phyloP scores from a whole-genome alignment of 345 rosid genomes.

The Erysimum cheiranthoides region DNA sequence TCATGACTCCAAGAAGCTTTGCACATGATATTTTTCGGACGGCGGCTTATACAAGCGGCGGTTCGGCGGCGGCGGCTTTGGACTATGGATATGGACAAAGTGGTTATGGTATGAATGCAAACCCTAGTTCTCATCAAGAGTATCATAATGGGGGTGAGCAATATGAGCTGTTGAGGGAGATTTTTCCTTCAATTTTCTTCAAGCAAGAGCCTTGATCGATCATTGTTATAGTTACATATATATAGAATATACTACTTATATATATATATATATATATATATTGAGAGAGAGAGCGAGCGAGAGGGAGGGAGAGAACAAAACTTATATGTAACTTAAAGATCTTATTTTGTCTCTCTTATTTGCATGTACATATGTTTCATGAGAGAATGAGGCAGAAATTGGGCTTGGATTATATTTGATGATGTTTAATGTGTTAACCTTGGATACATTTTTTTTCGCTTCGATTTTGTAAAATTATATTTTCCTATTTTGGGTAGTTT shows the following conservation, averaged over 20 bases:
- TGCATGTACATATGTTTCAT: conserved; percentile 41
- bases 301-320: background rate
- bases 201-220: conserved; percentile 67
- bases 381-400: conserved; percentile 39
- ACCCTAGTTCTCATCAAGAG: conserved; percentile 44
- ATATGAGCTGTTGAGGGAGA: conserved; percentile 79
- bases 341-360: conserved; percentile 30
- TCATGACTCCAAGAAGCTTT: conserved; percentile 46
- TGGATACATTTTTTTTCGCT: conserved; percentile 6
- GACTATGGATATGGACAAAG: conserved; percentile 46
- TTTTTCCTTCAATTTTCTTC: conserved; percentile 70
- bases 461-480: conserved; percentile 15
- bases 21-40: conserved; percentile 51
- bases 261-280: conserved; percentile 1
- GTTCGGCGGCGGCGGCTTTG: conserved; percentile 41
- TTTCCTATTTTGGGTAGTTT: conserved; percentile 19
- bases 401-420: conserved; percentile 22
- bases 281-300: background rate
- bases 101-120: conserved; percentile 40
- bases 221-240: conserved; percentile 1
- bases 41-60: conserved; percentile 43
- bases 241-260: conserved; percentile 25
- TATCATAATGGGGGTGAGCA: conserved; percentile 56
- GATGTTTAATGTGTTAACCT: conserved; percentile 24
- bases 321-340: conserved; percentile 38